Conservation (phyloP, 306 rosid species). For the Macrotyloma uniflorum region DNA sequence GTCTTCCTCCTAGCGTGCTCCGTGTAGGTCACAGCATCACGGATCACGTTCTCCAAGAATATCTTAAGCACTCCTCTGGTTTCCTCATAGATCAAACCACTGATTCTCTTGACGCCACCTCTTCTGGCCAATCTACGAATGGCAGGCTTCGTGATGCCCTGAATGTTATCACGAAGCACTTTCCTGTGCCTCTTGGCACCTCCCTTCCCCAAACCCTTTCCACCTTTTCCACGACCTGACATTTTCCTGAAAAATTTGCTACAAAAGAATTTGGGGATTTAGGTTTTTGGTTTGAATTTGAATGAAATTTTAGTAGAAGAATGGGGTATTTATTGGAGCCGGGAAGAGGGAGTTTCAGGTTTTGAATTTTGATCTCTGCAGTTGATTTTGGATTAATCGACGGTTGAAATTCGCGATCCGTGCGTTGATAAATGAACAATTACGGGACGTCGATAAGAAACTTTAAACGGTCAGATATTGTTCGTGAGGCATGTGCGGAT, state of each 20-base stretch:
- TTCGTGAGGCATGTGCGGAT: no score
- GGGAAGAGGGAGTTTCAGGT: background rate
- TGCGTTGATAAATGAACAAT: background rate
- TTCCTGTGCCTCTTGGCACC: constrained; percentile 50
- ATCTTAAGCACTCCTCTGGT: constrained; percentile 42
- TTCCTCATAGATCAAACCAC: constrained; percentile 43
- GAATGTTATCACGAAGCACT: constrained; percentile 42
- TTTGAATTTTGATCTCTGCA: background rate
- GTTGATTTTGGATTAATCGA: background rate
- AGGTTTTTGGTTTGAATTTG: background rate
- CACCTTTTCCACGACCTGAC: constrained; percentile 48
- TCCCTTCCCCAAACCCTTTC: constrained; percentile 47
- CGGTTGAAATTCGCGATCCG: background rate
- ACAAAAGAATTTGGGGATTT: background rate
- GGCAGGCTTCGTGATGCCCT: constrained; percentile 14
- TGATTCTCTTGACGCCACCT: constrained; percentile 44
- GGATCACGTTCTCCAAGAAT: constrained; percentile 39
- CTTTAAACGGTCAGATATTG: no score
- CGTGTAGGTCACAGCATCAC: constrained; percentile 34
- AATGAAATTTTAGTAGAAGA: no score
- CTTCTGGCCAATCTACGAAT: constrained; percentile 47
- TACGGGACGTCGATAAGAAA: background rate
- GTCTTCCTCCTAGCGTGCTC: constrained; percentile 36
- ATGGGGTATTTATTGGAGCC: background rate
- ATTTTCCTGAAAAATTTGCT: background rate